Base-by-base conservation (phyloP, 441 rosid species). In the Raphanus hybrid region DNA sequence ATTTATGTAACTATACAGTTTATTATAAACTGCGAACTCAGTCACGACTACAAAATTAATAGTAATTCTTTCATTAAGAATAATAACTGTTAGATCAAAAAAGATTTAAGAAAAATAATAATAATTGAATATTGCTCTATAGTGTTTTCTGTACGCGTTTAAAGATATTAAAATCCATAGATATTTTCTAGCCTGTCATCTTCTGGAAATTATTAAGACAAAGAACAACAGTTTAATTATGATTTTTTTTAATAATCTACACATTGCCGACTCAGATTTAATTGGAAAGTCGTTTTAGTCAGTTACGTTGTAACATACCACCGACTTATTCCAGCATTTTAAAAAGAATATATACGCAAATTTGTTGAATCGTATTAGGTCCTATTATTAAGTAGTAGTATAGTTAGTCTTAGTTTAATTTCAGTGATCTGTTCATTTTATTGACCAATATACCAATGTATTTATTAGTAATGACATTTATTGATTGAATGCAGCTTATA, bases 261-360 rank as follows among this genome's bases (percentile, higher is more conserved):
- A 27, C 75, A 79, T 70, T 35, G 52, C 73, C 72, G 37, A 79
- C 41, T 70, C 79, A 65, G 72, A 75, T 70, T 59, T 75, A 58
- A 35, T 65, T 79, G 48, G 59, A 41, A 75, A 67, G 73, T 75
- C 72, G 67, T 75, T 74, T 55, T 67, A 45, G 67, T 75, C 78
- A 67, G 41, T 41, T 43, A 37, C 52, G 18, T 29, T 52, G 58
- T 57, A 58, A 58, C 72, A 67, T 54, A 75, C 35, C 78, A 75
- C 73, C 78, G 78, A 75, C 78, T 75, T 76, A 48, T 61, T 73
- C 65, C 48, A 73, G 15, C 78, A 63, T 54, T 73, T 72, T n/a
- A 55, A 37, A 48, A 23, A 59, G 7, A 34, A 20, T 6, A 66
- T 34, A 15, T 34, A 69, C 55, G 23, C 52, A 43, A 8, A 69